These are phyloP conservation scores for Melampsora larici-populina DNA, from an alignment of 1,284 basidiomycete species.

Conservation along the genomic window DNA sequence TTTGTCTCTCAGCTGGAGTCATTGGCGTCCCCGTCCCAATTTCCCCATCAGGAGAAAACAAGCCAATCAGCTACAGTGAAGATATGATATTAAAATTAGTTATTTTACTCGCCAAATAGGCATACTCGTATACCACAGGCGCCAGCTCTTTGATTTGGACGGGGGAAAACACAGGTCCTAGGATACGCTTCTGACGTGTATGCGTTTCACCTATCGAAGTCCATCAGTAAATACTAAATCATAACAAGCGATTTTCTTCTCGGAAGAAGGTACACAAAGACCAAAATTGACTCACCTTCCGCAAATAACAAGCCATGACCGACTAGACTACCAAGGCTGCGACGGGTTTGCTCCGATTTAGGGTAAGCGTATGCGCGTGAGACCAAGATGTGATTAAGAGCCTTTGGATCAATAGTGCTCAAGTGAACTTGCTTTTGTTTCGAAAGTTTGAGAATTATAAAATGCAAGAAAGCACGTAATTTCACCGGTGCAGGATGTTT, in stretches of 20 bases:
- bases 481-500: too few relatives aligned
- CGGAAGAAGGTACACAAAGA: not conserved
- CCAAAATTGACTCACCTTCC: not conserved
- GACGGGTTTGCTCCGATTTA: constrained; percentile 65
- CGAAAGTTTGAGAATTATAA: not conserved
- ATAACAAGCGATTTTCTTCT: too few relatives aligned
- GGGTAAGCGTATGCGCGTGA: constrained; percentile 64
- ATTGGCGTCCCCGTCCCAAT: too few relatives aligned
- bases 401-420: constrained; percentile 63
- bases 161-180: constrained; percentile 56
- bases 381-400: constrained; percentile 63
- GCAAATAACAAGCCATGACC: constrained; percentile 49
- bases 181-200: constrained; percentile 58
- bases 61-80: not conserved
- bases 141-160: constrained; percentile 24
- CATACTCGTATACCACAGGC: not conserved
- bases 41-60: not conserved
- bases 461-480: not conserved
- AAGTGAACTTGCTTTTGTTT: constrained; percentile 55
- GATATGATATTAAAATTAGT: not conserved
- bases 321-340: constrained; percentile 57
- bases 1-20: not conserved
- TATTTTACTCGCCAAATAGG: not conserved
- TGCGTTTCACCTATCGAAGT: constrained; percentile 58
- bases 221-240: not conserved